phyloP scores from a whole-genome alignment of 345 rosid genomes.

The Brassica cretica region DNA sequence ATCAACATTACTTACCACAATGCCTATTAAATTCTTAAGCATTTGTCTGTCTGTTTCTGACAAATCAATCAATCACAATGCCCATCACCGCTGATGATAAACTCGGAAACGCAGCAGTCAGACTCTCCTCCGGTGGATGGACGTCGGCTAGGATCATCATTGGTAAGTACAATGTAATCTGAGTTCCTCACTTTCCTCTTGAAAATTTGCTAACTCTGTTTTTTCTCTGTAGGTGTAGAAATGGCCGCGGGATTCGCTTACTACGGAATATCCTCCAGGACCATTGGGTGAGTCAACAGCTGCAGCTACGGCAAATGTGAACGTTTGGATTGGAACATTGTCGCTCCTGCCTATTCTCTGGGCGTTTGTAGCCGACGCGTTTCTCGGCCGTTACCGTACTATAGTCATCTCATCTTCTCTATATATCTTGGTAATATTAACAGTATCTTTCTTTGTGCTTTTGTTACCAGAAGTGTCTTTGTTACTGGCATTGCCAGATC shows the following conservation, averaged over 20 bases:
- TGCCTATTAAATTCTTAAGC: too few species aligned
- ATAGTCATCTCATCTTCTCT: slow-evolving; percentile 51
- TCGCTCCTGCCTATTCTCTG: slow-evolving; percentile 60
- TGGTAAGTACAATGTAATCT: slow-evolving; percentile 18
- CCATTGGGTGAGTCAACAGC: slow-evolving; percentile 66
- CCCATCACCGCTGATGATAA: not conserved
- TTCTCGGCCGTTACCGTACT: slow-evolving; percentile 64
- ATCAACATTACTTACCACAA: too few species aligned
- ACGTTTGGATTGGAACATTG: slow-evolving; percentile 57
- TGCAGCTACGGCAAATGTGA: slow-evolving; percentile 59
- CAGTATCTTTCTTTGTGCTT: not conserved
- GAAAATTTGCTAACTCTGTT: not conserved
- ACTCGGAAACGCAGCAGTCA: slow-evolving; percentile 22
- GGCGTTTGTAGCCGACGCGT: slow-evolving; percentile 67
- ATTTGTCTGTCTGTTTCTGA: too few species aligned
- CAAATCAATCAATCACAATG: not conserved
- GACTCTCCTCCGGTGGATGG: slow-evolving; percentile 38
- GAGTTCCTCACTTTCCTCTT: not conserved
- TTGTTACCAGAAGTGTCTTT: not conserved
- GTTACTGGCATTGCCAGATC: not conserved
- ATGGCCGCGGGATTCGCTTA: slow-evolving; percentile 58
- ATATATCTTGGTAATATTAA: slow-evolving; percentile 44
- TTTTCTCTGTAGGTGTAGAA: slow-evolving; percentile 41
- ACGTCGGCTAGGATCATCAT: slow-evolving; percentile 35
- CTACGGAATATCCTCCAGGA: slow-evolving; percentile 46